These are phyloP conservation scores for Tarenaya hassleriana DNA, from an alignment of 345 rosid species.

Conservation along the genomic window DNA sequence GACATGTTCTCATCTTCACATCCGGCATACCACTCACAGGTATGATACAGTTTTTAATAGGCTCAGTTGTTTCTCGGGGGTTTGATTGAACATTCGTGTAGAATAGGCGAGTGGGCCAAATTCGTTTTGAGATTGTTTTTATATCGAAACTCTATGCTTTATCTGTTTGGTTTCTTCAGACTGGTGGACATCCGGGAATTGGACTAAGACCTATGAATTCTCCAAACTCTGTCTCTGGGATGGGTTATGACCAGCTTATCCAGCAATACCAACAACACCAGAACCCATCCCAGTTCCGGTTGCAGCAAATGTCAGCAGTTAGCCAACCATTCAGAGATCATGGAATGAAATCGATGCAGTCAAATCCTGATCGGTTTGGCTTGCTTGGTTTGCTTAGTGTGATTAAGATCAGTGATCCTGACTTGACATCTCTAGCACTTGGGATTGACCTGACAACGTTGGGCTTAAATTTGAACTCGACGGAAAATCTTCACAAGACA, in stretches of 20 bases:
- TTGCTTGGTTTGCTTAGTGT: constrained; percentile 74
- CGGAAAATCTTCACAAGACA: constrained; percentile 76
- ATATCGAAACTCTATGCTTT: neutral
- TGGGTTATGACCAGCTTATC: constrained; percentile 75
- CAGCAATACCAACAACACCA: constrained; percentile 86
- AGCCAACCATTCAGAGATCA: constrained; percentile 80
- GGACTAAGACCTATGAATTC: constrained; percentile 83
- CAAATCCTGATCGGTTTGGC: constrained; percentile 71
- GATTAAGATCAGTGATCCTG: constrained; percentile 64
- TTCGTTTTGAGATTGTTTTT: neutral
- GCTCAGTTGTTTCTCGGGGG: neutral
- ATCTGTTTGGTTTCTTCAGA: constrained; percentile 43
- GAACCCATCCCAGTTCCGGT: constrained; percentile 71
- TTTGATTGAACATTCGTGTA: no score
- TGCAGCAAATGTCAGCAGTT: constrained; percentile 73
- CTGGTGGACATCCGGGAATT: constrained; percentile 71
- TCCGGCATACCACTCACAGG: constrained; percentile 83
- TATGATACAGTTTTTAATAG: constrained; percentile 30
- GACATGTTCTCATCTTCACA: constrained; percentile 78
- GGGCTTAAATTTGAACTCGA: constrained; percentile 77
- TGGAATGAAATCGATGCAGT: constrained; percentile 56
- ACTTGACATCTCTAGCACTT: constrained; percentile 63
- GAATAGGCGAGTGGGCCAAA: constrained; percentile 2
- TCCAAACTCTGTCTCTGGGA: constrained; percentile 49
- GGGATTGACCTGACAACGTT: constrained; percentile 84